Evolutionary conservation across 371 early-diverging fungal species (phyloP).

Genomic region (Zychaea mexicana): DNA sequence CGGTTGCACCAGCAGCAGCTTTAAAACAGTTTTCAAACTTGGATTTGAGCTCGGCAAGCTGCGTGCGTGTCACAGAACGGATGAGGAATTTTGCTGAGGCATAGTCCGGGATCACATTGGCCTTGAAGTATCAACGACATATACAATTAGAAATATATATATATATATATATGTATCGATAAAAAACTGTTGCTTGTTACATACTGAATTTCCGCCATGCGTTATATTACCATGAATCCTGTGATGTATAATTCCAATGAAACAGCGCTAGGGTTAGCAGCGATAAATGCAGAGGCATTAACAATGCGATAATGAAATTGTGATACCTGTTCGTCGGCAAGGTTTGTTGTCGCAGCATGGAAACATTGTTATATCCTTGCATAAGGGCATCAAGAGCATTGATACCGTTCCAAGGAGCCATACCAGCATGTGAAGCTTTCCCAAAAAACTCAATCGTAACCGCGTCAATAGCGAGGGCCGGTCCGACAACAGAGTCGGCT

Average conservation of each 20-base stretch:
- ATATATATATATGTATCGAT: background rate
- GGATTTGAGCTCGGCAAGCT: conserved; percentile 42
- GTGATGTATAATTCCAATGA: no score
- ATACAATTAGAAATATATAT: background rate
- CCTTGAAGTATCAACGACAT: conserved; percentile 4
- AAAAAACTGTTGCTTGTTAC: no score
- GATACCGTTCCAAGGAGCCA: conserved; percentile 63
- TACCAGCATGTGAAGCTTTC: conserved; percentile 61
- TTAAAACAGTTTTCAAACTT: conserved; percentile 55
- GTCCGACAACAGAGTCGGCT: conserved; percentile 27
- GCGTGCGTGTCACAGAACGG: conserved; percentile 46
- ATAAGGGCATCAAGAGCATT: conserved; percentile 78
- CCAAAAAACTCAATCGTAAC: conserved; percentile 64
- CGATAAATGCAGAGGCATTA: background rate
- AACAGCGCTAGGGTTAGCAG: background rate
- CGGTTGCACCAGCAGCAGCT: conserved; percentile 70
- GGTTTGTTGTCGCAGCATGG: conserved; percentile 72
- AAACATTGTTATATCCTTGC: conserved; percentile 59
- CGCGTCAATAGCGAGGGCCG: conserved; percentile 46
- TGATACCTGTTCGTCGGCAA: conserved; percentile 50
- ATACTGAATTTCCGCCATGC: conserved; percentile 66
- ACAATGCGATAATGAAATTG: background rate
- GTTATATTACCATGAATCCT: conserved; percentile 78
- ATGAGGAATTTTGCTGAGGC: conserved; percentile 46
- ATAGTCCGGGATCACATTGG: conserved; percentile 56